Evolutionary conservation across 441 rosid species (phyloP).

Genomic region (Gossypium trilobum): DNA sequence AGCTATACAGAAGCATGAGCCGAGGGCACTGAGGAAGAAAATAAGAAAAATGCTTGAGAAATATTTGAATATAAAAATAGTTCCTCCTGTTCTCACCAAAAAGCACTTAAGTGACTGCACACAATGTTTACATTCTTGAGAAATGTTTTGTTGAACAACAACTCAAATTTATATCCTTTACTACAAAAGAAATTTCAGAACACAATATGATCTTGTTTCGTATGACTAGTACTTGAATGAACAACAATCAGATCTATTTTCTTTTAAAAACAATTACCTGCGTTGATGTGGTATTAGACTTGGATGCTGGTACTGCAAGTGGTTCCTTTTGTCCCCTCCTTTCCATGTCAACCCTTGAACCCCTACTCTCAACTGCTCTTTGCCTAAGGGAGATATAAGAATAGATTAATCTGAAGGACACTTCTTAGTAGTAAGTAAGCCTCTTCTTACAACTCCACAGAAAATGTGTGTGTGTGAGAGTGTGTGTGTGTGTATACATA

Average conservation of each 20-base stretch:
- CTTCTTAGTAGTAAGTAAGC: not conserved
- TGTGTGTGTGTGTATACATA: too few relatives aligned
- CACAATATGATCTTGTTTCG: not conserved
- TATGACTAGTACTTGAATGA: slow-evolving; percentile 3
- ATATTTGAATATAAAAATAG: not conserved
- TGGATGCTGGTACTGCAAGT: slow-evolving; percentile 20
- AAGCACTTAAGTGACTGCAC: not conserved
- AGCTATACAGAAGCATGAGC: not conserved
- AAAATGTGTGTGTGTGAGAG: too few relatives aligned
- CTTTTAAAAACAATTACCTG: slow-evolving; percentile 35
- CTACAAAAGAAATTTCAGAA: not conserved
- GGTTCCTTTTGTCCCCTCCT: slow-evolving; percentile 38
- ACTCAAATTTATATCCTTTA: not conserved
- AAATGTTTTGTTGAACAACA: not conserved
- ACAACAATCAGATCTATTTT: not conserved
- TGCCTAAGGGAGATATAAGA: slow-evolving; percentile 28
- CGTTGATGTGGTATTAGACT: slow-evolving; percentile 24
- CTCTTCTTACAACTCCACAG: too few relatives aligned
- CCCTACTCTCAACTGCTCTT: slow-evolving; percentile 33
- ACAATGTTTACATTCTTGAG: not conserved
- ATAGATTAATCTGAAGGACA: slow-evolving; percentile 11
- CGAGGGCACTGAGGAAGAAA: not conserved
- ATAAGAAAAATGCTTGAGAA: not conserved
- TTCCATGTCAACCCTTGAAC: slow-evolving; percentile 26
- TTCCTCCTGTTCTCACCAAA: not conserved